These are phyloP conservation scores for Osmanthus fragrans DNA, from an alignment of 257 asterid genomes.

Conservation along the genomic window DNA sequence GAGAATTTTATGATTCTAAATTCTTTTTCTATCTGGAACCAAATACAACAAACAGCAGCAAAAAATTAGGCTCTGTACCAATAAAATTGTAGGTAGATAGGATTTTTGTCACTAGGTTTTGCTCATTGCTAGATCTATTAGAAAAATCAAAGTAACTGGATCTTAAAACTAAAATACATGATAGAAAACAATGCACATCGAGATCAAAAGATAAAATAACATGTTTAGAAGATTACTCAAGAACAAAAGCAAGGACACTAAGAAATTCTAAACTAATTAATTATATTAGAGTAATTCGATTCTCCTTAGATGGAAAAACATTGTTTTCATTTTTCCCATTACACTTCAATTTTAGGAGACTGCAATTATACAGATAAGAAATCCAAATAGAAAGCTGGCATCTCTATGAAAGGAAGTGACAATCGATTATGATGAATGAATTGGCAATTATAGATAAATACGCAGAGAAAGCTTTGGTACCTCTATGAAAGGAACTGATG, in stretches of 20 bases:
- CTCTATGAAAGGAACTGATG: background rate
- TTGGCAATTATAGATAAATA: background rate
- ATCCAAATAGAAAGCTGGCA: background rate
- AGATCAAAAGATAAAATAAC: background rate
- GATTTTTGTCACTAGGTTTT: background rate
- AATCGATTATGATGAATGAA: background rate
- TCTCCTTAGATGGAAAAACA: background rate
- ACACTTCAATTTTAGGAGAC: background rate
- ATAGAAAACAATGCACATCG: background rate
- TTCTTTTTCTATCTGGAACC: background rate
- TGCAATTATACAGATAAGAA: background rate
- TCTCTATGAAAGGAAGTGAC: background rate
- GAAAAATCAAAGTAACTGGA: background rate
- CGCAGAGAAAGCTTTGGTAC: background rate
- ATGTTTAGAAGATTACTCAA: background rate
- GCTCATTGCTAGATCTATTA: background rate
- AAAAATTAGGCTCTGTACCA: background rate
- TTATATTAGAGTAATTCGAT: background rate
- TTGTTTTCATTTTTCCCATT: background rate
- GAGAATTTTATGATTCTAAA: background rate
- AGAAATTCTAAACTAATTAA: background rate
- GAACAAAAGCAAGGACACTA: background rate
- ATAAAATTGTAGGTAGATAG: background rate
- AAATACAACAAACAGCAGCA: background rate
- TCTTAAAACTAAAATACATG: background rate